phyloP scores from a whole-genome alignment of 768 basidiomycete genomes.

The Boletus reticuloceps region DNA sequence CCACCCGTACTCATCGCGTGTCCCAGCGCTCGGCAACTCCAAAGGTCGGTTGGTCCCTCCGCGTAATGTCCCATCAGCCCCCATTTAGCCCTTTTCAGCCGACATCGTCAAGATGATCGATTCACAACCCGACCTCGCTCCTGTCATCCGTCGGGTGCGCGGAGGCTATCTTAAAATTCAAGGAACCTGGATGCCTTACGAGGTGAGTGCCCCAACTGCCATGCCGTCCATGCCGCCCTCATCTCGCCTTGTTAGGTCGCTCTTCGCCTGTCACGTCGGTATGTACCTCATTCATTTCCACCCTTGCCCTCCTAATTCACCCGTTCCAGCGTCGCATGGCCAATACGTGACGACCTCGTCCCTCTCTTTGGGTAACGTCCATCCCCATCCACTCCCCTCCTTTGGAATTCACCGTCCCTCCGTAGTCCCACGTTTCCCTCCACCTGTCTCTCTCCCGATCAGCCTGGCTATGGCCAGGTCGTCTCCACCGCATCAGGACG shows the following conservation, averaged over 20 bases:
- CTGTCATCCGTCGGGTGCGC: constrained; percentile 77
- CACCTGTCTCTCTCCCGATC: constrained; percentile 81
- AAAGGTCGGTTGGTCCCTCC: constrained; percentile 53
- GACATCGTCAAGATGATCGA: constrained; percentile 94
- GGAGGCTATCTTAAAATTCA: constrained; percentile 91
- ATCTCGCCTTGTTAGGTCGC: constrained; percentile 56
- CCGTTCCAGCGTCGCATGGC: constrained; percentile 72
- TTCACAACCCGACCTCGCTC: constrained; percentile 83
- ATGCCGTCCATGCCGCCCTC: constrained; percentile 16
- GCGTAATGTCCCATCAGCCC: constrained; percentile 11
- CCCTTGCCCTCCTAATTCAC: constrained; percentile 10
- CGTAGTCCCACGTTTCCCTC: constrained; percentile 77
- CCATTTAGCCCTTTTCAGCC: constrained; percentile 44
- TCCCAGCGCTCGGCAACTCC: constrained; percentile 77
- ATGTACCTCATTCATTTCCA: constrained; percentile 28
- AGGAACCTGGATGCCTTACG: constrained; percentile 93
- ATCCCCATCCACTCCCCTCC: neutral
- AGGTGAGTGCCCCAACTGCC: constrained; percentile 44
- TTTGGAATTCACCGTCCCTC: constrained; percentile 18
- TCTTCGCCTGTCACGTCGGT: constrained; percentile 77
- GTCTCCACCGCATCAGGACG: constrained; percentile 59
- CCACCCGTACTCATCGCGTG: constrained; percentile 8
- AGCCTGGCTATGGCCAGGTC: constrained; percentile 84
- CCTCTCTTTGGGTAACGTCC: constrained; percentile 79
- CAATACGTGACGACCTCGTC: constrained; percentile 80